These are phyloP conservation scores for Daphne laureola DNA, from an alignment of 441 rosid species.

Conservation along the genomic window DNA sequence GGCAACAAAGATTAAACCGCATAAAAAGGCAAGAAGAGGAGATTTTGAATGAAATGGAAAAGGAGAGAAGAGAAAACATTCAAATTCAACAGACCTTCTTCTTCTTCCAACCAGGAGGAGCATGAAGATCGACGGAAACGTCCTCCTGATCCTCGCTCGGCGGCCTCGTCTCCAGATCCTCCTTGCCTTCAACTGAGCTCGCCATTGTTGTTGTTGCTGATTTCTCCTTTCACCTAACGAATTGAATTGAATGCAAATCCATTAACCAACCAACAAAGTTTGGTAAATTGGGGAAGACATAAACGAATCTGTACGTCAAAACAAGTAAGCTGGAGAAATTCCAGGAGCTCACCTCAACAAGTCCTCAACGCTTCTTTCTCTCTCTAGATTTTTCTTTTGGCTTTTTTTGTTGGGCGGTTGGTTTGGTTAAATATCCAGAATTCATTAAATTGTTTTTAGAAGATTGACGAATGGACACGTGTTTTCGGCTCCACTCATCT, in stretches of 20 bases:
- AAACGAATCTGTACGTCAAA: neutral
- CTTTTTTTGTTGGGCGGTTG: neutral
- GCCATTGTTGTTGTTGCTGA: conserved; percentile 20
- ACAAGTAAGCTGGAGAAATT: neutral
- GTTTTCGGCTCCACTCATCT: no score
- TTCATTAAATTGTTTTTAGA: no score
- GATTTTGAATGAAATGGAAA: neutral
- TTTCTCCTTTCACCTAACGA: conserved; percentile 18
- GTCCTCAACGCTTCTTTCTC: neutral
- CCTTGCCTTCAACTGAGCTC: conserved; percentile 25
- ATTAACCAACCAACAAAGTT: neutral
- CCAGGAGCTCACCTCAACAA: neutral
- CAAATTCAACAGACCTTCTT: conserved; percentile 35
- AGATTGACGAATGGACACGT: no score
- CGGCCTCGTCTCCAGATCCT: conserved; percentile 13
- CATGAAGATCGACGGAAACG: conserved; percentile 45
- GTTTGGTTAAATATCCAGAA: neutral
- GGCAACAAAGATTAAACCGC: neutral
- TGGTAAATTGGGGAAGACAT: neutral
- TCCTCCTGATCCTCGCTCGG: conserved; percentile 21
- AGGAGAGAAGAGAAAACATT: neutral
- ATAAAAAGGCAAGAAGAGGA: neutral
- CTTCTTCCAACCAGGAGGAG: conserved; percentile 68
- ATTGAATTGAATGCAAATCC: neutral
- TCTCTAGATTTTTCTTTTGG: neutral